Evolutionary conservation across 345 rosid species (phyloP).

Genomic region (Euphorbia peplus): DNA sequence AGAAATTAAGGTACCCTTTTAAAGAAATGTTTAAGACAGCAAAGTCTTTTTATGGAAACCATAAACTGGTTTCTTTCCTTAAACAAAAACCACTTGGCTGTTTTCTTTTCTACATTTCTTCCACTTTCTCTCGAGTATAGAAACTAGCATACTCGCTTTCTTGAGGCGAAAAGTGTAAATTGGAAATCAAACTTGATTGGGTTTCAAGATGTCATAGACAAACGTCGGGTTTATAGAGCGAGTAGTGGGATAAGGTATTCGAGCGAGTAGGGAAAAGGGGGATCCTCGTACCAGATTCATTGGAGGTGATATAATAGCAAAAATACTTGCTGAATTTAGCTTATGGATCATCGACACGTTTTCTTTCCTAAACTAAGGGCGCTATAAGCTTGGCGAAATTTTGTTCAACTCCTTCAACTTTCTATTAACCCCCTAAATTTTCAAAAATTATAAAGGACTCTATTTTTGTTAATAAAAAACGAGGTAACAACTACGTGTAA

Average conservation of each 20-base stretch:
- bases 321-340: not conserved
- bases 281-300: constrained; percentile 26
- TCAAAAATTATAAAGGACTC: too few species aligned
- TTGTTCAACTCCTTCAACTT: too few species aligned
- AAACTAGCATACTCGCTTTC: not conserved
- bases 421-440: too few species aligned
- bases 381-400: not conserved
- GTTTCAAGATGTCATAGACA: constrained; percentile 11
- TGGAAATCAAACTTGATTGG: too few species aligned
- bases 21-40: not conserved
- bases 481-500: too few species aligned
- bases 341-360: constrained; percentile 28
- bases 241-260: not conserved
- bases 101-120: too few species aligned
- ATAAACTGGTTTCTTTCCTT: not conserved
- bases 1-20: too few species aligned
- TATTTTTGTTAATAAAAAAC: too few species aligned
- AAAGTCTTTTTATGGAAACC: constrained; percentile 15
- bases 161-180: not conserved
- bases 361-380: not conserved
- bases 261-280: not conserved
- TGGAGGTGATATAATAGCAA: constrained; percentile 12
- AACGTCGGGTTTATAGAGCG: not conserved
- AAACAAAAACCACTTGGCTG: not conserved
- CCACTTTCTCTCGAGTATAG: not conserved